Evolutionary conservation across 2,329 filamentous ascomycete species (phyloP).

Genomic region (Trichophyton benhamiae): DNA sequence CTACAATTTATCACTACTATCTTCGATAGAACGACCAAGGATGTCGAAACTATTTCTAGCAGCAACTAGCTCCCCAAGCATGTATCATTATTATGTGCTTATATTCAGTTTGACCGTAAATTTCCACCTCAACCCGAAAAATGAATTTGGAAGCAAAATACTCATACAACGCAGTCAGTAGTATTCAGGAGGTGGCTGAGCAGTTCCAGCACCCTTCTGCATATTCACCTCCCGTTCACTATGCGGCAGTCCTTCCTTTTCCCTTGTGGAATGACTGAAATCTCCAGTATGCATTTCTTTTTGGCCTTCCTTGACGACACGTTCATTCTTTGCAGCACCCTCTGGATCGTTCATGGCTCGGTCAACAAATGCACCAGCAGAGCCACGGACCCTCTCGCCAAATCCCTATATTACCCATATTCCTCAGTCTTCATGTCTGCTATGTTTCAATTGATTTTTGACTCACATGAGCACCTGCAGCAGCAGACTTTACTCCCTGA

Average conservation of each 20-base stretch:
- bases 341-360: conserved; percentile 27
- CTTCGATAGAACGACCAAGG: no score
- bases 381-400: conserved; percentile 31
- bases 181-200: not conserved
- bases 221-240: not conserved
- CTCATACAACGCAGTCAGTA: not conserved
- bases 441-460: not conserved
- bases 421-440: not conserved
- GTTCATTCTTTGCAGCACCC: conserved; percentile 26
- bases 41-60: no score
- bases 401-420: conserved; percentile 21
- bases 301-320: conserved; percentile 26
- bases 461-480: conserved; percentile 28
- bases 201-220: not conserved
- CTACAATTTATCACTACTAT: no score
- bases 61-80: no score
- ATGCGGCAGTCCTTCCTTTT: conserved; percentile 18
- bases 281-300: conserved; percentile 23
- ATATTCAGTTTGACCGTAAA: not conserved
- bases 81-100: not conserved
- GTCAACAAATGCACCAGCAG: conserved; percentile 28
- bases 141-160: not conserved
- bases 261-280: conserved; percentile 24
- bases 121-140: not conserved
- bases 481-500: conserved; percentile 18